Evolutionary conservation across 345 rosid species (phyloP).

Genomic region (Linum lewisii): DNA sequence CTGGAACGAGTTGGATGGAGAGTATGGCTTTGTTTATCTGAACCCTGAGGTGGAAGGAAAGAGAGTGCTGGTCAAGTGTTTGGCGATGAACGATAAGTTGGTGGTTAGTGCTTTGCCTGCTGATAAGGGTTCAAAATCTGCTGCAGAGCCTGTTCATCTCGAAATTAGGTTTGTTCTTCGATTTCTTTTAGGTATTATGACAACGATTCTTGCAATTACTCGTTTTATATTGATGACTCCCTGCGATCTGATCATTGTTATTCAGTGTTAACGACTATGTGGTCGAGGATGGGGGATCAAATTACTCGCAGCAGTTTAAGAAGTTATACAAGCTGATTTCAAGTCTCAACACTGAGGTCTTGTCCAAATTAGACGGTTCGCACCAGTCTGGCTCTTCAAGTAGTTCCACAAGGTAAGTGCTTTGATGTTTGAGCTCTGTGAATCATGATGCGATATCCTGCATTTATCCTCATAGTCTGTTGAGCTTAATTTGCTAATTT

Average conservation of each 20-base stretch:
- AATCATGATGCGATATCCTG: background rate
- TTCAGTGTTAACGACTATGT: conserved; percentile 50
- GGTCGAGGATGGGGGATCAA: conserved; percentile 27
- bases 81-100: conserved; percentile 48
- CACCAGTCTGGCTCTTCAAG: conserved; percentile 22
- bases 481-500: background rate
- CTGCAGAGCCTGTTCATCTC: conserved; percentile 47
- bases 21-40: conserved; percentile 64
- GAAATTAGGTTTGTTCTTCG: conserved; percentile 36
- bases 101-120: conserved; percentile 50
- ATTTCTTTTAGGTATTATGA: conserved; percentile 3
- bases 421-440: background rate
- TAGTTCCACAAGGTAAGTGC: conserved; percentile 27
- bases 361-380: conserved; percentile 35
- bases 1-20: conserved; percentile 61
- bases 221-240: conserved; percentile 27
- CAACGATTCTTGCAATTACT: background rate
- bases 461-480: background rate
- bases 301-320: conserved; percentile 51
- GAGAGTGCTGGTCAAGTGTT: conserved; percentile 60
- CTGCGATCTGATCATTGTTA: background rate
- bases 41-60: conserved; percentile 40
- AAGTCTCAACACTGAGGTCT: conserved; percentile 34
- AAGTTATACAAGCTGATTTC: conserved; percentile 47
- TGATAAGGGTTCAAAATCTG: conserved; percentile 14